These are phyloP conservation scores for Podosphaera fusca DNA, from an alignment of 2,329 filamentous ascomycete species.

Conservation along the genomic window DNA sequence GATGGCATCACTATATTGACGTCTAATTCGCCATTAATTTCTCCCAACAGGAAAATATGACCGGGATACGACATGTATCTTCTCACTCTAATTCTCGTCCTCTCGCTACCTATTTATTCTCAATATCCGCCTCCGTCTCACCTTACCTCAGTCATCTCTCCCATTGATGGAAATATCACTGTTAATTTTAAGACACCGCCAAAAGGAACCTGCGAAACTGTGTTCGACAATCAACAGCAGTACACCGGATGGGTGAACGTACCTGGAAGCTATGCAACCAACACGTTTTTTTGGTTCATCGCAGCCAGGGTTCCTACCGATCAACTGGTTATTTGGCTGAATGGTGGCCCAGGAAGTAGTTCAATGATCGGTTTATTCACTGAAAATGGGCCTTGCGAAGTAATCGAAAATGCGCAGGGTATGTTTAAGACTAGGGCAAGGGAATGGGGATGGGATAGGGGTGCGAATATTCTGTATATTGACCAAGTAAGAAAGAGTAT, in stretches of 20 bases:
- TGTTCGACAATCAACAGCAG: constrained; percentile 40
- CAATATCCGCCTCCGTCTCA: constrained; percentile 20
- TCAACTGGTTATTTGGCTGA: constrained; percentile 39
- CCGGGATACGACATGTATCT: constrained; percentile 7
- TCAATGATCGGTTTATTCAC: constrained; percentile 41
- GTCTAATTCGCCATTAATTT: no score
- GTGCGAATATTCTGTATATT: constrained; percentile 29
- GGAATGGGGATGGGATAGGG: constrained; percentile 42
- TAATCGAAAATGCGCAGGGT: constrained; percentile 24
- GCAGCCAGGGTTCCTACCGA: constrained; percentile 22
- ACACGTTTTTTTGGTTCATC: constrained; percentile 26
- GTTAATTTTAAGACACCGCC: constrained; percentile 43
- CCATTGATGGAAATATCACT: constrained; percentile 37
- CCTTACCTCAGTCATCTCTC: constrained; percentile 34
- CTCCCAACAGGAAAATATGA: no score
- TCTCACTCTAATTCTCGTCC: constrained; percentile 4
- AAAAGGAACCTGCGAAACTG: constrained; percentile 37
- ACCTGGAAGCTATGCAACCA: constrained; percentile 29
- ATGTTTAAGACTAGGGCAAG: constrained; percentile 31
- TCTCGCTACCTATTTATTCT: constrained; percentile 6
- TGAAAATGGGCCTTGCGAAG: constrained; percentile 31
- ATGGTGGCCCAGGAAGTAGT: constrained; percentile 41
- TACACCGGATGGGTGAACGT: constrained; percentile 47
- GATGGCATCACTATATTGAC: no score
- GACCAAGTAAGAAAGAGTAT: constrained; percentile 22